Percentiles rank a stretch among this genome's conserved stretches.
Evolutionary conservation across 495 filamentous ascomycete species (phyloP).

Genomic region (Paragyromitra xinjiangensis): DNA sequence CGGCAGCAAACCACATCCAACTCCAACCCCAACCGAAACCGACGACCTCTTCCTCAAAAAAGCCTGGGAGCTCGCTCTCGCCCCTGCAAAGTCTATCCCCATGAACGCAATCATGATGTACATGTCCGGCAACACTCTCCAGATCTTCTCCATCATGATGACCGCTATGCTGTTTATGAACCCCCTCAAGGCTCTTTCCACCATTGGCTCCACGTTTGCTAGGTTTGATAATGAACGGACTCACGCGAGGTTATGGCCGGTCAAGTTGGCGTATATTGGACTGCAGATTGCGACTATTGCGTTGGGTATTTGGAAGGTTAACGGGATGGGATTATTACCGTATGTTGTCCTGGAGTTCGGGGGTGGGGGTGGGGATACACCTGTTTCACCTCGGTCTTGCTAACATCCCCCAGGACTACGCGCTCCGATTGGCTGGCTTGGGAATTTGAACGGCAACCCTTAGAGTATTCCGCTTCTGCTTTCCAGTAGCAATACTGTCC

Average conservation of each 20-base stretch:
- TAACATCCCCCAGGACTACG: conserved; percentile 72
- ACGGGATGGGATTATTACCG: conserved; percentile 95
- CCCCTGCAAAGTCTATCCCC: conserved; percentile 89
- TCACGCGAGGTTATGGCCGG: conserved; percentile 71
- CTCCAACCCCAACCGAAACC: conserved; percentile 75
- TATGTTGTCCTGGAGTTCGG: conserved; percentile 62
- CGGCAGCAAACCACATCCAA: conserved; percentile 63
- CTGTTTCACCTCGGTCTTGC: conserved; percentile 7
- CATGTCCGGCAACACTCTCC: conserved; percentile 98
- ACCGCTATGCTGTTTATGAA: conserved; percentile 98
- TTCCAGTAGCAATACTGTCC: conserved; percentile 57
- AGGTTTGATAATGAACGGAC: conserved; percentile 89
- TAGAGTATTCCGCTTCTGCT: conserved; percentile 73
- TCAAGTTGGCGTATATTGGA: conserved; percentile 84
- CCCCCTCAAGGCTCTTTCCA: conserved; percentile 83
- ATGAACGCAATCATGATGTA: conserved; percentile 99
- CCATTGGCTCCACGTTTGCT: conserved; percentile 80
- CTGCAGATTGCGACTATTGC: conserved; percentile 86
- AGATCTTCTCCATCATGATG: conserved; percentile 99
- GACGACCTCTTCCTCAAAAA: conserved; percentile 97
- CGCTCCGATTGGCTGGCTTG: conserved; percentile 95
- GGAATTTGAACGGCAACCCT: conserved; percentile 79
- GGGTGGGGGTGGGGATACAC: background rate
- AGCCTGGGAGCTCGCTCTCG: conserved; percentile 96
- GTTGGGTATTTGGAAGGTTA: conserved; percentile 95